Base-by-base conservation (phyloP, 1,284 basidiomycete species). In the Salmacisia buchloeana region DNA sequence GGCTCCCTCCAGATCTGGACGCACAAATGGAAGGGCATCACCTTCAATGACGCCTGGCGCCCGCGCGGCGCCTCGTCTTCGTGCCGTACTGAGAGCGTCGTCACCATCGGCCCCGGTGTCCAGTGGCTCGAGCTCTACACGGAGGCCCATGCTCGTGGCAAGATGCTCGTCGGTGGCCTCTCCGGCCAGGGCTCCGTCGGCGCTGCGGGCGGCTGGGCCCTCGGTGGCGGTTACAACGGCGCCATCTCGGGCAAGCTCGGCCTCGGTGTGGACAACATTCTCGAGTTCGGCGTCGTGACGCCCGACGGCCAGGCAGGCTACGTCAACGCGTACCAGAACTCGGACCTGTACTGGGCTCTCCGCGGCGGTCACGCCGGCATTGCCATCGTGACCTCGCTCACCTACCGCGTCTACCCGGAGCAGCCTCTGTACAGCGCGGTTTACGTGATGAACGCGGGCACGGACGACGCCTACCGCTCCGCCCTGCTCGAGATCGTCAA, bases 111-210 rank as follows among this genome's bases (percentile, higher is more conserved):
- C 13, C 49, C 49, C 12, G 49, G 49, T 1, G 49, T 54, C 13
- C 49, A 54, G 29, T 54, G 49, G 49, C 49, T 54, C 29, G 49
- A 54, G 27, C 49, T 54, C 29, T 54, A 54, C 49, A 54, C 49
- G 7, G 49, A 27, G 4, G 49, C 49, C 27, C 49, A 54, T 29
- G 49, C 49, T 15, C 23, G 34, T 3, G 49, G 49, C 49, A 54
- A 54, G 49, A 54, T 54, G 49, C 49, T 54, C 49, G 49, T 54
- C 49, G 49, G 49, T 15, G 49, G 49, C 5, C 29, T 54, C 3
- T 54, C 49, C 1, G 49, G 49, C 3, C 49, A 54, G 49, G 49
- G 49, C 2, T 54, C 49, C 3, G 49, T 54, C 7, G 49, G 49
- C 49, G 49, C 49, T 6, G 49, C 49, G 15, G 49, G 49, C 49